Percentiles rank a stretch among this genome's conserved stretches.
Evolutionary conservation across 805 yeast genomes (phyloP).

Genomic region (Geotrichum ghanense): DNA sequence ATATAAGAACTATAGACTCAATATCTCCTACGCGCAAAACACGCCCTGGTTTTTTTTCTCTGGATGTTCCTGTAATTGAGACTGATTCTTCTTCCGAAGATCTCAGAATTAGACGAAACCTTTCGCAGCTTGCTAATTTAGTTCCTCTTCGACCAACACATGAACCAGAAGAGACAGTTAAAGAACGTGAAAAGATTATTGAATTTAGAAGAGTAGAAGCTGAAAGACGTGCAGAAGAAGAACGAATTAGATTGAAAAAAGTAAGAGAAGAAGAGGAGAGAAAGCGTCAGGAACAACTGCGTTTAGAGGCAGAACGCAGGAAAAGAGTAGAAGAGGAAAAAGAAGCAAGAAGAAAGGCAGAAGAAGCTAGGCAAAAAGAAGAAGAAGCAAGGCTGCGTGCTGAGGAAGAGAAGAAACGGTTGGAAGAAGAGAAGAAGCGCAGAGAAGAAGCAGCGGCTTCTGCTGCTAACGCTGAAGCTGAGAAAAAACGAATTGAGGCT

Average conservation of each 20-base stretch:
- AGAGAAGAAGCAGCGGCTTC: background rate
- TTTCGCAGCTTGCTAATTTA: background rate
- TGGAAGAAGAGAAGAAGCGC: background rate
- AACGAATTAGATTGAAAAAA: background rate
- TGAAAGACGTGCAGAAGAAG: conserved; percentile 1
- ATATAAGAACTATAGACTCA: background rate
- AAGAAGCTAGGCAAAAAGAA: no score
- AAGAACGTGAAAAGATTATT: conserved; percentile 1
- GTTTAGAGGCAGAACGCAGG: background rate
- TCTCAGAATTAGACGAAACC: background rate
- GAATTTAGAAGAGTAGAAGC: background rate
- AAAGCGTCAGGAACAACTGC: background rate
- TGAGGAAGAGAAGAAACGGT: background rate
- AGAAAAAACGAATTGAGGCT: background rate
- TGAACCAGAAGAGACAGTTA: background rate
- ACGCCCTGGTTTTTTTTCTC: background rate
- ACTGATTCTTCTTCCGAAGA: background rate
- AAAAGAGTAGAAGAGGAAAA: background rate
- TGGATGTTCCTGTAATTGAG: background rate
- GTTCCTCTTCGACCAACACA: background rate
- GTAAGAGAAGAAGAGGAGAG: conserved; percentile 1
- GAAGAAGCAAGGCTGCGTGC: background rate
- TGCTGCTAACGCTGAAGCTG: background rate
- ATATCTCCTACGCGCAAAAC: background rate
- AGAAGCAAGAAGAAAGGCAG: background rate